Base-by-base conservation (phyloP, 306 rosid species). In the Trifolium dubium region DNA sequence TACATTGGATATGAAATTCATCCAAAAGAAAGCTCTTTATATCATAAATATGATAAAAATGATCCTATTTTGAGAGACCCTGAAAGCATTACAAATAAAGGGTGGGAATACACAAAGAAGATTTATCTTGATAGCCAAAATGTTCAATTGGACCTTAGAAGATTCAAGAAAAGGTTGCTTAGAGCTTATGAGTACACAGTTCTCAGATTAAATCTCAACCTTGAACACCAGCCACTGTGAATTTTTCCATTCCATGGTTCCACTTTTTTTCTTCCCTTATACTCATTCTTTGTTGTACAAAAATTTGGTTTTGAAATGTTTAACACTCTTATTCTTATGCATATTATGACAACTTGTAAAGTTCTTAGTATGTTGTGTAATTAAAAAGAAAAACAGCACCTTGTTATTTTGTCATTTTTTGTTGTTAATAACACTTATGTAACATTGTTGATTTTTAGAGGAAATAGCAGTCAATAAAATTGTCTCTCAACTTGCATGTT, bases 71-170 rank as follows among this genome's bases (percentile, higher is more conserved):
- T 95, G 40, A 79, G 73, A 31, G 83, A 95, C 80, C 96, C 98
- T 14, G 4, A 35, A 2, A 88, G 97, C 74, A 85, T 95, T 9
- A 89, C 56, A 54, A 55, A 71, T 12, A 90, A 85, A 61, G 98
- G 98, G 11, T 95, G 99, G 99, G 80, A 90, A 49, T 95, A 79
- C 83, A 95, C 99, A 2, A 95, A 95, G 81, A 88, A 86, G 72
- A 87, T 92, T 61, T 95, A 95, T 79, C 99, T 95, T 74, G 96
- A 90, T 37, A 81, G 91, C 74, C 99, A 95, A 71, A 92, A 83
- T 70, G 98, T 95, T 78, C 74, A 47, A 12, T 67, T 92, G 41
- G 86, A 88, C 55, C 85, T 95, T 10, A 64, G 56, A 46, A 88
- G 99, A 74, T 92, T 95, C 78, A 73, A 76, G 34, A 92, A 92